A percentile compares a stretch with the other conserved stretches of the same genome.
Conservation (phyloP, 345 rosid species). For the Capsella bursapastoris region DNA sequence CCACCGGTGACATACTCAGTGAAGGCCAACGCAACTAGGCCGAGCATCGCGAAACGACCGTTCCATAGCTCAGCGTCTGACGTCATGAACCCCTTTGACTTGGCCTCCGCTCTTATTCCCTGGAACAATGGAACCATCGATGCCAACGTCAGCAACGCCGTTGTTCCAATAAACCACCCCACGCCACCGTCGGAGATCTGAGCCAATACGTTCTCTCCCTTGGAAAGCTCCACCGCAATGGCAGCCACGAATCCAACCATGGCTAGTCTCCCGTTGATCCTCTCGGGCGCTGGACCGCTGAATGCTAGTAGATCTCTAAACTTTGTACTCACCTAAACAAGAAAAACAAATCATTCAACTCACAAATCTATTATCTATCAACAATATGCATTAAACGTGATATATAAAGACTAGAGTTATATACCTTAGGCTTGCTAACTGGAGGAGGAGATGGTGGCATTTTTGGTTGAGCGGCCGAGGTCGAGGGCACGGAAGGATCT, state of each 20-base stretch:
- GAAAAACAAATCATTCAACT: neutral
- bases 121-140: constrained; percentile 63
- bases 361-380: neutral
- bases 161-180: constrained; percentile 61
- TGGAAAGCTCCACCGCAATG: constrained; percentile 63
- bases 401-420: neutral
- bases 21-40: constrained; percentile 72
- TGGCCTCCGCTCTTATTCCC: constrained; percentile 62
- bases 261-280: constrained; percentile 81
- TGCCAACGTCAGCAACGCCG: constrained; percentile 59
- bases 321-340: constrained; percentile 55
- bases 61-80: constrained; percentile 86
- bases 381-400: neutral
- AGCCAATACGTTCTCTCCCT: constrained; percentile 65
- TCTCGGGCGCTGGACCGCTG: constrained; percentile 87
- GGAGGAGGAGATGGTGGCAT: constrained; percentile 34
- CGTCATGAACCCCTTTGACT: constrained; percentile 65
- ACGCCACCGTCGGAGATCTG: constrained; percentile 68
- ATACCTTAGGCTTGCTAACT: neutral
- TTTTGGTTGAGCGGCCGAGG: constrained; percentile 26
- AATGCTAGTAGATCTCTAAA: constrained; percentile 69
- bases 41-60: constrained; percentile 83
- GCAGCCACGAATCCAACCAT: constrained; percentile 85
- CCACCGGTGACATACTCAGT: constrained; percentile 76
- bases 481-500: constrained; percentile 19